Percentiles rank a stretch among this genome's conserved stretches.
phyloP scores from a whole-genome alignment of 345 rosid genomes.

The Bretschneidera sinensis region DNA sequence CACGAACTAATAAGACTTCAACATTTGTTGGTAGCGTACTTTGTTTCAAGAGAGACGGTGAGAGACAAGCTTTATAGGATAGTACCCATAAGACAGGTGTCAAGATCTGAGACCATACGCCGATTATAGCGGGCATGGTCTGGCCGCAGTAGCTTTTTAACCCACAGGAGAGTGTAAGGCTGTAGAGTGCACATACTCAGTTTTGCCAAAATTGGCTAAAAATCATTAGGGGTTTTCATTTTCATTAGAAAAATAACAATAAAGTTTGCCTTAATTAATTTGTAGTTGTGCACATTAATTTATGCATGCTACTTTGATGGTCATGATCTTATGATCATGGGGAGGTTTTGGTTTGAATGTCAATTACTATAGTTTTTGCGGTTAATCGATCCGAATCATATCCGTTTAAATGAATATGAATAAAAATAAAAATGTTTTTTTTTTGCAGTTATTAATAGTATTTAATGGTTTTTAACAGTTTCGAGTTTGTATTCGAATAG shows the following conservation, averaged over 20 bases:
- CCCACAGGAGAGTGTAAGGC: slow-evolving; percentile 28
- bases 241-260: neutral
- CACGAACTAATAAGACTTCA: neutral
- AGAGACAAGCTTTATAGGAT: neutral
- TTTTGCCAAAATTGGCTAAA: slow-evolving; percentile 25
- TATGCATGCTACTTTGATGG: too few relatives aligned
- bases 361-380: too few relatives aligned
- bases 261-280: too few relatives aligned
- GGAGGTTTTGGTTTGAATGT: too few relatives aligned
- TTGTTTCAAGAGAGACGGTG: neutral
- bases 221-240: slow-evolving; percentile 17
- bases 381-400: too few relatives aligned
- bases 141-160: slow-evolving; percentile 22
- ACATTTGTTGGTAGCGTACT: neutral
- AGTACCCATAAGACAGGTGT: slow-evolving; percentile 33
- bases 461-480: too few relatives aligned
- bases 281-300: too few relatives aligned
- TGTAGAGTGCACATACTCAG: slow-evolving; percentile 31
- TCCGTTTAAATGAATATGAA: too few relatives aligned
- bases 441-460: too few relatives aligned
- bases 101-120: slow-evolving; percentile 18
- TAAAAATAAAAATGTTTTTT: too few relatives aligned
- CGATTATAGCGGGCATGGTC: slow-evolving; percentile 29
- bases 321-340: too few relatives aligned
- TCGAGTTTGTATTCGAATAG: too few relatives aligned